These are phyloP conservation scores for Sporisorium exsertum DNA, from an alignment of 1,284 basidiomycete species.

Conservation along the genomic window DNA sequence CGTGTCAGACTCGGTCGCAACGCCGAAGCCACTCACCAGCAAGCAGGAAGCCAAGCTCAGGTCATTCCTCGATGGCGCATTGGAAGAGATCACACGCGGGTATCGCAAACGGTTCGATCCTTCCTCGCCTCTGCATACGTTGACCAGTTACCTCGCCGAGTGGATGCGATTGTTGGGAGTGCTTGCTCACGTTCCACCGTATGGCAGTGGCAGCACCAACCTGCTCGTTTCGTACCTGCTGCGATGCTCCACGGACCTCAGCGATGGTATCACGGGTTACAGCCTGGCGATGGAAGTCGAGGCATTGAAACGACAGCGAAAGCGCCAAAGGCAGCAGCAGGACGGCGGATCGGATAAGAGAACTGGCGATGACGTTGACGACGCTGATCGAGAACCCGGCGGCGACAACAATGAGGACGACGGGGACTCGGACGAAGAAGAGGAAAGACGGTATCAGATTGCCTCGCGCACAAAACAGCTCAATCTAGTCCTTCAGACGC, in stretches of 20 bases:
- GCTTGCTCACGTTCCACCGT: slow-evolving; percentile 52
- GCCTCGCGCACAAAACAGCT: slow-evolving; percentile 39
- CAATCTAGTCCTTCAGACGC: slow-evolving; percentile 41
- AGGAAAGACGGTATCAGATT: slow-evolving; percentile 21
- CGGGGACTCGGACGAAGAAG: slow-evolving; percentile 27
- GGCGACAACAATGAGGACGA: slow-evolving; percentile 11
- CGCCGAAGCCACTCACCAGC: slow-evolving; percentile 37
- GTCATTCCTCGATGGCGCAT: slow-evolving; percentile 51
- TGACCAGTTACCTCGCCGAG: slow-evolving; percentile 43
- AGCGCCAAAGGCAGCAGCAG: slow-evolving; percentile 9
- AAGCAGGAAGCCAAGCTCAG: slow-evolving; percentile 57
- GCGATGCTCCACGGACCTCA: slow-evolving; percentile 54
- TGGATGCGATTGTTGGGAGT: slow-evolving; percentile 50
- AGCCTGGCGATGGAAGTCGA: slow-evolving; percentile 40
- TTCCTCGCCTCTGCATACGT: slow-evolving; percentile 32
- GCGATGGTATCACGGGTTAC: slow-evolving; percentile 61
- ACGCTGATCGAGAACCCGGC: background rate
- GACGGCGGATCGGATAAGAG: background rate
- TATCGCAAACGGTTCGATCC: slow-evolving; percentile 59
- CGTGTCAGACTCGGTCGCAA: slow-evolving; percentile 24
- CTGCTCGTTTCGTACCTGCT: slow-evolving; percentile 59
- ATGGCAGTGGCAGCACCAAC: slow-evolving; percentile 47
- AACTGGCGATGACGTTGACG: background rate
- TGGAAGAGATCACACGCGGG: slow-evolving; percentile 49
- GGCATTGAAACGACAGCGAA: slow-evolving; percentile 3